phyloP scores from a whole-genome alignment of 2,329 filamentous ascomycete genomes.

The Ramularia collo-cygni region DNA sequence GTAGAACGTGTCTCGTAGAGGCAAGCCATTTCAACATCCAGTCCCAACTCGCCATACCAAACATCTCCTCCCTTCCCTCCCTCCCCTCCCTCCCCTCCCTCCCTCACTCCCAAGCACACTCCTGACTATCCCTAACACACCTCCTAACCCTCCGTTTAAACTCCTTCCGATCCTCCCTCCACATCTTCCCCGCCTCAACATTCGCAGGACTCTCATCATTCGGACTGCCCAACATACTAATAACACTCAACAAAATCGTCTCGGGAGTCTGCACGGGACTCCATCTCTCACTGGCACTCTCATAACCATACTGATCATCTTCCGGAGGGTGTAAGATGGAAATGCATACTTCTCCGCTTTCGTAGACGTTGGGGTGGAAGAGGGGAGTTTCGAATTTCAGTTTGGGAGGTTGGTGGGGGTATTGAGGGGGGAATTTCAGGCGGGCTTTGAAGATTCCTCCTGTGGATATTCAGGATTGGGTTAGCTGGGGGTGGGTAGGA shows the following conservation, averaged over 20 bases:
- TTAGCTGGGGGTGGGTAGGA: no score
- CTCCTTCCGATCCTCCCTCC: slow-evolving; percentile 71
- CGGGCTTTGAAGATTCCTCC: slow-evolving; percentile 88
- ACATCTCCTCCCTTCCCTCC: neutral
- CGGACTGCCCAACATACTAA: slow-evolving; percentile 84
- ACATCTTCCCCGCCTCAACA: slow-evolving; percentile 81
- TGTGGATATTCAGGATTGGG: slow-evolving; percentile 30
- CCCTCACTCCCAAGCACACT: slow-evolving; percentile 36
- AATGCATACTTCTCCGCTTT: slow-evolving; percentile 84
- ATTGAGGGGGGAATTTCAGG: slow-evolving; percentile 75
- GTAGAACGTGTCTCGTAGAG: no score
- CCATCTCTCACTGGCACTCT: slow-evolving; percentile 85
- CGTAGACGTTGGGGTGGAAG: slow-evolving; percentile 93
- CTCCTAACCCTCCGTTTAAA: slow-evolving; percentile 73
- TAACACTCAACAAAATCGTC: slow-evolving; percentile 85
- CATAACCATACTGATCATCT: slow-evolving; percentile 92
- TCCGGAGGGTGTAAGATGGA: slow-evolving; percentile 93
- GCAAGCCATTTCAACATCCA: no score
- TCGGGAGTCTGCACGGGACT: slow-evolving; percentile 90
- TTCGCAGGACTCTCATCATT: slow-evolving; percentile 97
- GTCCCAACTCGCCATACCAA: no score
- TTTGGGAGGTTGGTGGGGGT: slow-evolving; percentile 80
- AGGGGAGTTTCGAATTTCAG: slow-evolving; percentile 82
- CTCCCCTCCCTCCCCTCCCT: slow-evolving; percentile 1
- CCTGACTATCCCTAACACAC: slow-evolving; percentile 74